A percentile compares a stretch with the other conserved stretches of the same genome.
These are phyloP conservation scores for Penicillium verrucosum DNA, from an alignment of 2,329 filamentous ascomycete genomes.

Conservation along the genomic window DNA sequence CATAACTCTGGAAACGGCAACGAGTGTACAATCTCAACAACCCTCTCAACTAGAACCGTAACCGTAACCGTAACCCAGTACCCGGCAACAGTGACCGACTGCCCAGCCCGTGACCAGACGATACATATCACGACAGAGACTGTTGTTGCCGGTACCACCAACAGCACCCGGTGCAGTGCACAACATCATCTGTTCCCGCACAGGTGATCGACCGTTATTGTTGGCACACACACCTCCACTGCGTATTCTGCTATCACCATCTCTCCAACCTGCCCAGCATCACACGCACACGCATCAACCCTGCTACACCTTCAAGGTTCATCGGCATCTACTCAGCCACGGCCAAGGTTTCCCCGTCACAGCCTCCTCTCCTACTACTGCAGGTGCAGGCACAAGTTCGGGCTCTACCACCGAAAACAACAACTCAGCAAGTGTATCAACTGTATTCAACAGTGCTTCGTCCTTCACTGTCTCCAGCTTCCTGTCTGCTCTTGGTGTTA, in stretches of 20 bases:
- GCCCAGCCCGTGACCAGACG: constrained; percentile 15
- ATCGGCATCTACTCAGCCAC: neutral
- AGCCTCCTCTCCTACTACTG: neutral
- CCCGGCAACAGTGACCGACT: constrained; percentile 14
- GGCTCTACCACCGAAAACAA: neutral
- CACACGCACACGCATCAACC: neutral
- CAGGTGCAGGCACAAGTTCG: neutral
- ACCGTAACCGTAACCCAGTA: constrained; percentile 16
- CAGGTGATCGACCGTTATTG: neutral
- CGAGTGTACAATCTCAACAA: constrained; percentile 10
- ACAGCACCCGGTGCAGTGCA: neutral
- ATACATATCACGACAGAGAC: constrained; percentile 19
- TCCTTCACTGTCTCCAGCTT: neutral
- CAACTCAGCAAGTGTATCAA: neutral
- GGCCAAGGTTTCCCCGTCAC: neutral
- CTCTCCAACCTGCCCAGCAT: neutral
- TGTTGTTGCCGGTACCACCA: constrained; percentile 18
- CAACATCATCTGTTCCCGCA: neutral
- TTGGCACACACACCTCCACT: neutral
- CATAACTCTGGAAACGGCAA: neutral
- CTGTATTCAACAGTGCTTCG: constrained; percentile 1
- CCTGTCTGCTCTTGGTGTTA: neutral
- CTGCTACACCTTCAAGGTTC: neutral
- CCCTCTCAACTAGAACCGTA: constrained; percentile 11
- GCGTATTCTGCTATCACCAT: neutral